Conservation (phyloP, 1,139 yeast species). For the Taphrina betulina region DNA sequence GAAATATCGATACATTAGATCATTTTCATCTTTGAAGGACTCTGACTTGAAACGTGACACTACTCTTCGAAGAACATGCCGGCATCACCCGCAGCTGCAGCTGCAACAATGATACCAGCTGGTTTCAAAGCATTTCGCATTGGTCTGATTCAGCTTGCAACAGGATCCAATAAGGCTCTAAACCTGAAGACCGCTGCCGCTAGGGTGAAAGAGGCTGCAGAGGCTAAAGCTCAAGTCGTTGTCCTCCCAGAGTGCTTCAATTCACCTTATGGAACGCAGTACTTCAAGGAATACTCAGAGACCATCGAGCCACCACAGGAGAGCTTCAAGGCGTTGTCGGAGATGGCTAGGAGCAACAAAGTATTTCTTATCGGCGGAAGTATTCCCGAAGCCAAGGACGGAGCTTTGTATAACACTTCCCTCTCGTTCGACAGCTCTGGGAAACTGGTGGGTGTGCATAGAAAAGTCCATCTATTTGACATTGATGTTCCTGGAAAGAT, state of each 20-base stretch:
- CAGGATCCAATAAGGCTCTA: conserved; percentile 66
- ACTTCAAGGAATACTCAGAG: conserved; percentile 85
- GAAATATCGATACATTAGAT: too few species aligned
- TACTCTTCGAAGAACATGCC: too few species aligned
- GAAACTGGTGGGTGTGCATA: conserved; percentile 73
- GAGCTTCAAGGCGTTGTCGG: conserved; percentile 61
- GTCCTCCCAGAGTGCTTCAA: conserved; percentile 91
- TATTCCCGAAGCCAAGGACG: conserved; percentile 69
- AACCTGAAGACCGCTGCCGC: conserved; percentile 58
- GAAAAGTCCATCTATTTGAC: conserved; percentile 87
- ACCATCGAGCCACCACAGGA: conserved; percentile 60
- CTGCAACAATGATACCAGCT: conserved; percentile 18
- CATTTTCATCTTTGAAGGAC: too few species aligned
- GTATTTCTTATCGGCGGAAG: conserved; percentile 79
- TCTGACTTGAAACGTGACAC: too few species aligned
- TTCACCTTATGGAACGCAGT: conserved; percentile 86
- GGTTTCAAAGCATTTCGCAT: conserved; percentile 41
- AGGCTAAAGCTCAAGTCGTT: conserved; percentile 51
- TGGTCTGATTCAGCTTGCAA: conserved; percentile 74
- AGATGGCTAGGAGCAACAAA: conserved; percentile 61
- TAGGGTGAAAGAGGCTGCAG: conserved; percentile 57
- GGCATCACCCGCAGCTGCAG: too few species aligned
- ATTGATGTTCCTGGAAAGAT: conserved; percentile 88
- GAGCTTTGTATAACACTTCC: conserved; percentile 75
- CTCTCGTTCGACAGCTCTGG: conserved; percentile 72